Percentiles rank a stretch among this genome's conserved stretches.
Evolutionary conservation across 1,284 basidiomycete species (phyloP).

Genomic region (Vanrija humicola): DNA sequence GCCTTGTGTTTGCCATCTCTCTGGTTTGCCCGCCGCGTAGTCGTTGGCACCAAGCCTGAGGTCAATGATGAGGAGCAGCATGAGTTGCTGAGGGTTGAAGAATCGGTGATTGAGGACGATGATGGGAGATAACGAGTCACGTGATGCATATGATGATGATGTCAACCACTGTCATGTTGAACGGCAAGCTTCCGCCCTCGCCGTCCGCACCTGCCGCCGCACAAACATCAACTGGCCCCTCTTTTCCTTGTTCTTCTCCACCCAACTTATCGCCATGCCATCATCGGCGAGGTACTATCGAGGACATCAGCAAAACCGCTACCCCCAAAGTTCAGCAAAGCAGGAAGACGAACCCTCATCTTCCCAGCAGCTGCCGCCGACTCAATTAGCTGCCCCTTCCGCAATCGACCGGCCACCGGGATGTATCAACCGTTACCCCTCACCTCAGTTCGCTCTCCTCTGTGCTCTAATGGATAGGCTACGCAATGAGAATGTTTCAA

Average conservation of each 20-base stretch:
- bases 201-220: too few species aligned
- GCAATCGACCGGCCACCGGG: slow-evolving; percentile 44
- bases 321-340: too few species aligned
- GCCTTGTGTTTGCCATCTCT: slow-evolving; percentile 25
- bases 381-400: slow-evolving; percentile 19
- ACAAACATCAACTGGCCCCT: too few species aligned
- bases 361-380: not conserved
- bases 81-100: not conserved
- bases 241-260: too few species aligned
- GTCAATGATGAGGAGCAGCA: slow-evolving; percentile 4
- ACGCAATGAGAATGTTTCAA: slow-evolving; percentile 37
- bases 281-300: too few species aligned
- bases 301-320: too few species aligned
- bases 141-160: too few species aligned
- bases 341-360: too few species aligned
- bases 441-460: slow-evolving; percentile 45
- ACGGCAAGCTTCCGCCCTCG: too few species aligned
- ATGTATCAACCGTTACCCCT: slow-evolving; percentile 44
- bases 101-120: not conserved
- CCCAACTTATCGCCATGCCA: too few species aligned
- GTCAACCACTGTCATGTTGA: too few species aligned
- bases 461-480: slow-evolving; percentile 47
- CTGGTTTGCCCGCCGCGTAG: slow-evolving; percentile 21
- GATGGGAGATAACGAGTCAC: too few species aligned
- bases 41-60: not conserved